These are phyloP conservation scores for Solanum bukasovii DNA, from an alignment of 257 asterid genomes.

Conservation along the genomic window DNA sequence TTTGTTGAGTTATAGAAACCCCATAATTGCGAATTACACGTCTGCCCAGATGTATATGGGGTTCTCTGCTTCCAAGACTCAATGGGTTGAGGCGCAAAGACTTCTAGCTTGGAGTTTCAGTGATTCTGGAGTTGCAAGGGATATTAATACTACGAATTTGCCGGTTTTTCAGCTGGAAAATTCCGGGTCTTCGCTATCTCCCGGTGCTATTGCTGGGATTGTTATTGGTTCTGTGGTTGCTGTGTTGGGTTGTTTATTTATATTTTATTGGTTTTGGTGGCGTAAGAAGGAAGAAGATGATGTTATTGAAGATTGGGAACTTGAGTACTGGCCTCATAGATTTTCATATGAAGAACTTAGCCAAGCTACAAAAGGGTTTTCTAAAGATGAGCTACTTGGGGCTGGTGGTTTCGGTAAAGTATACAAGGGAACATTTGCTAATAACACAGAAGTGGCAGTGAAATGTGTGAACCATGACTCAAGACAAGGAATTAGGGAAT, in stretches of 20 bases:
- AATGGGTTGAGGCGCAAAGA: slow-evolving; percentile 72
- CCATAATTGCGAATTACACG: slow-evolving; percentile 33
- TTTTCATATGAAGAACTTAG: slow-evolving; percentile 54
- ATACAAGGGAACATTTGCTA: slow-evolving; percentile 41
- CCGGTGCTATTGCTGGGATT: slow-evolving; percentile 45
- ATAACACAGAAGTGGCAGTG: slow-evolving; percentile 54
- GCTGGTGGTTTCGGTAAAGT: slow-evolving; percentile 80
- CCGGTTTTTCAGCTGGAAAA: slow-evolving; percentile 34
- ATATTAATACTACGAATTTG: slow-evolving; percentile 55
- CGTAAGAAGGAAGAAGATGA: slow-evolving; percentile 33
- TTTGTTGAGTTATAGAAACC: slow-evolving; percentile 24
- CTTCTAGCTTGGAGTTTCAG: slow-evolving; percentile 78
- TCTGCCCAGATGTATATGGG: slow-evolving; percentile 54
- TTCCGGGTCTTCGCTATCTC: slow-evolving; percentile 27
- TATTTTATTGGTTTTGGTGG: slow-evolving; percentile 47
- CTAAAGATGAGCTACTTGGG: slow-evolving; percentile 42
- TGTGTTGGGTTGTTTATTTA: slow-evolving; percentile 2
- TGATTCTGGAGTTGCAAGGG: slow-evolving; percentile 57
- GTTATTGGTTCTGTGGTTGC: slow-evolving; percentile 36
- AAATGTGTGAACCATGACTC: slow-evolving; percentile 78
- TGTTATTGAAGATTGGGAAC: slow-evolving; percentile 75
- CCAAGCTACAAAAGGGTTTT: slow-evolving; percentile 48
- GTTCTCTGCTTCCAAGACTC: slow-evolving; percentile 63
- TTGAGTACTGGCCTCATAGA: slow-evolving; percentile 83
- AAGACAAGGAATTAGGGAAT: slow-evolving; percentile 69